Evolutionary conservation across 2,329 filamentous ascomycete species (phyloP).

Genomic region (Ophiostoma novo-ulmi): DNA sequence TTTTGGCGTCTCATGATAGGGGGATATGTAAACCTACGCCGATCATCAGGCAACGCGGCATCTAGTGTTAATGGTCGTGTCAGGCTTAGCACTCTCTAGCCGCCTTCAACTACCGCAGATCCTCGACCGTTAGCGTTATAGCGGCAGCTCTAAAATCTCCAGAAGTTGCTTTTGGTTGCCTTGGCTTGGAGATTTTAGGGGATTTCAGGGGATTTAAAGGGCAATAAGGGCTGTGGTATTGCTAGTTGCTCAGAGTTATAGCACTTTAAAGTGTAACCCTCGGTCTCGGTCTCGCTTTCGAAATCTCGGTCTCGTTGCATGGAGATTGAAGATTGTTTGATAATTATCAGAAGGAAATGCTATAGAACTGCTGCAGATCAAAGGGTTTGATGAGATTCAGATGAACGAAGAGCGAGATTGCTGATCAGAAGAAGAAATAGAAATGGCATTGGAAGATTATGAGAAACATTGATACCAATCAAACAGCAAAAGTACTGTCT

Average conservation of each 20-base stretch:
- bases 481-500: background rate
- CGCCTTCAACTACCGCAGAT: background rate
- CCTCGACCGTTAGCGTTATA: background rate
- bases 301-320: background rate
- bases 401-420: background rate
- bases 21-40: background rate
- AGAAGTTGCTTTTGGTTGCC: background rate
- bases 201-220: background rate
- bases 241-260: background rate
- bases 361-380: background rate
- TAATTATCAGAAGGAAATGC: background rate
- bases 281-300: background rate
- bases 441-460: background rate
- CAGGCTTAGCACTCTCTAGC: background rate
- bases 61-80: background rate
- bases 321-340: background rate
- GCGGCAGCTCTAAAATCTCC: background rate
- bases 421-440: background rate
- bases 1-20: slow-evolving; percentile 1
- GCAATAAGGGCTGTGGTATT: background rate
- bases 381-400: background rate
- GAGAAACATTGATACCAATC: background rate
- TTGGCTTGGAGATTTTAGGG: background rate
- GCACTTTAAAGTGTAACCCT: background rate
- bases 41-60: background rate